Base-by-base conservation (phyloP, 1,284 basidiomycete species). In the Ustilago trichophora region DNA sequence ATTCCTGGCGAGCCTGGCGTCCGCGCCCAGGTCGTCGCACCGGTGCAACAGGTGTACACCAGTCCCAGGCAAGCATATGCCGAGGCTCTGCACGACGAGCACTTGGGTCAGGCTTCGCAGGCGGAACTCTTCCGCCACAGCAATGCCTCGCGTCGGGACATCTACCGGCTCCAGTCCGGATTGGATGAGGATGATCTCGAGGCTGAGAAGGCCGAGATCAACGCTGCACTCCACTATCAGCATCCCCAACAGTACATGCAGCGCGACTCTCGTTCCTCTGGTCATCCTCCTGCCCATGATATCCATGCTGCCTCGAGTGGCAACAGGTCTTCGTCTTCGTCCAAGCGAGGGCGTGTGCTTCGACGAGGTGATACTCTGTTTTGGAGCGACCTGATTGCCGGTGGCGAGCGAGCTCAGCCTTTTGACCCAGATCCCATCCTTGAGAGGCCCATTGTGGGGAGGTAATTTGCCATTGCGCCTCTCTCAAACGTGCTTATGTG, bases 311-410 rank as follows among this genome's bases (percentile, higher is more conserved):
- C 21, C 7, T 27, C 44, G n/a, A n/a, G n/a, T n/a, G n/a, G n/a
- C n/a, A n/a, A n/a, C 21, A 46, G 64, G n/a, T 1, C 44, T 4
- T 32, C 49, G 7, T 26, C 41, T 5, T 32, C 44, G 4, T 18
- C 34, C 48, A 57, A 64, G 33, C 24, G n/a, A n/a, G 54, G 65
- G 13, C 59, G 71, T 12, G 53, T 75, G 34, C 85, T 91, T 18
- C 84, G 83, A 73, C 82, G 85, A 6, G 91, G 90, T 22, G 89
- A 91, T 67, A 78, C 87, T 11, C 82, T 92, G 8, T 91, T 87
- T 77, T 92, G 91, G 91, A 89, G 90, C 76, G 88, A 92, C 74
- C 87, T 92, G 51, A 81, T 85, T 26, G 84, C 86, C 45, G 87
- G 85, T 55, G 91, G 91, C 7, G 91, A 92, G 40, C 53, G 76